Evolutionary conservation across 83 land plant genomes (phyloP).

Genomic region (Thuja plicata): DNA sequence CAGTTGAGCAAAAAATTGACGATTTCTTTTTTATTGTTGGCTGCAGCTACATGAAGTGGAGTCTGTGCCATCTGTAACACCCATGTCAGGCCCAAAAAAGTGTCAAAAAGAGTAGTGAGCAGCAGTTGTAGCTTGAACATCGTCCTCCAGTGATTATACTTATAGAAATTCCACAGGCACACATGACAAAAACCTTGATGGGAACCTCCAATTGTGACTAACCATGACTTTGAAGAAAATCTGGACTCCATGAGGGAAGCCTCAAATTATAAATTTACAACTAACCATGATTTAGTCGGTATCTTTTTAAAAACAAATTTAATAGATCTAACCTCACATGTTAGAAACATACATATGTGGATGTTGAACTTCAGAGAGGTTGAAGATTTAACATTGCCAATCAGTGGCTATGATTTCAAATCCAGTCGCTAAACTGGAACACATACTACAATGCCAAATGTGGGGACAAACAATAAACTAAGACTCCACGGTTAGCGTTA

Average conservation of each 20-base stretch:
- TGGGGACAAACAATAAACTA: background rate
- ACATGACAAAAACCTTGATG: background rate
- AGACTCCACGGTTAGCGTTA: background rate
- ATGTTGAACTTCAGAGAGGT: background rate
- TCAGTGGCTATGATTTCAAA: background rate
- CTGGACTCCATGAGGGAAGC: background rate
- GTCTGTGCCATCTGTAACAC: conserved; percentile 78
- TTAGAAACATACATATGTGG: background rate
- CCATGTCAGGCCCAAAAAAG: background rate
- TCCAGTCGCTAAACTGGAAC: background rate
- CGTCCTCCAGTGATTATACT: background rate
- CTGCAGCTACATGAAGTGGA: conserved; percentile 88
- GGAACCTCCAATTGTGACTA: background rate
- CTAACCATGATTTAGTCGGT: background rate
- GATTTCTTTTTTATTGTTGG: conserved; percentile 55
- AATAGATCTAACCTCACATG: background rate
- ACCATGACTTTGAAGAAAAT: background rate
- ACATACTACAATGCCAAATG: background rate
- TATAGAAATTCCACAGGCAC: background rate
- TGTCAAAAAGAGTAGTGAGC: background rate
- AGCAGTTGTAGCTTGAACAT: background rate
- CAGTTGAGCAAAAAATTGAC: conserved; percentile 72
- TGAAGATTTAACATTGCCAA: background rate
- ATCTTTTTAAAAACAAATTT: background rate
- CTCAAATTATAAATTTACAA: background rate